These are phyloP conservation scores for Aspergillus novoparasiticus DNA, from an alignment of 2,329 filamentous ascomycete genomes.

Conservation along the genomic window DNA sequence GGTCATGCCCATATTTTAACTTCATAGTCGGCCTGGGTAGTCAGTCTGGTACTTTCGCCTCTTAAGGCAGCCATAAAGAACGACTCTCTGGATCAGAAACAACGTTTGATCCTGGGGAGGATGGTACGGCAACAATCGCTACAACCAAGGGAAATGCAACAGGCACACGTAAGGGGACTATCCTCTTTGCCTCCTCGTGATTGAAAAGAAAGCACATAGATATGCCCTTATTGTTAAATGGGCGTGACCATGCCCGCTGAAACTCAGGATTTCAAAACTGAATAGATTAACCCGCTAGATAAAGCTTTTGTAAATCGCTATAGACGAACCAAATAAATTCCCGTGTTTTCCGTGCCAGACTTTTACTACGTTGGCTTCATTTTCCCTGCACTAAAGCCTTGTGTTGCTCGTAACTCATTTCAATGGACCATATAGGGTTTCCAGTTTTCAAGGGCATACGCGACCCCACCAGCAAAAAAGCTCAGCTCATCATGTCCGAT, in stretches of 20 bases:
- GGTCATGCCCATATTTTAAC: too few species aligned
- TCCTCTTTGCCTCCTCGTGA: not conserved
- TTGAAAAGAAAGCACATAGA: not conserved
- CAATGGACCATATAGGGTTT: conserved; percentile 8
- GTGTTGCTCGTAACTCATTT: conserved; percentile 2
- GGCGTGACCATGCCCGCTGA: not conserved
- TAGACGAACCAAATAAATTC: not conserved
- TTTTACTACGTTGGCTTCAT: not conserved
- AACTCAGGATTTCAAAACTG: not conserved
- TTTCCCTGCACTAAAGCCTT: not conserved
- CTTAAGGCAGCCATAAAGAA: not conserved
- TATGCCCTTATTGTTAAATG: not conserved
- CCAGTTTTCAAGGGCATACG: conserved; percentile 34
- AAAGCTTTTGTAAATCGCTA: conserved; percentile 4
- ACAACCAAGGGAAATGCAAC: not conserved
- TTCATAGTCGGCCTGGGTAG: not conserved
- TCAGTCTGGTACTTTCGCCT: not conserved
- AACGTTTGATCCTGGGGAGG: not conserved
- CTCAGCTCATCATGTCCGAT: conserved; percentile 41
- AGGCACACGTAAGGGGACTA: not conserved
- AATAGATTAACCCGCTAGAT: conserved; percentile 1
- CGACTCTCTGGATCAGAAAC: not conserved
- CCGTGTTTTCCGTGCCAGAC: not conserved
- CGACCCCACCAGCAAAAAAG: conserved; percentile 44
- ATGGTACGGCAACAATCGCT: not conserved